Base-by-base conservation (phyloP, 805 yeast species). In the Spathaspora girioi region DNA sequence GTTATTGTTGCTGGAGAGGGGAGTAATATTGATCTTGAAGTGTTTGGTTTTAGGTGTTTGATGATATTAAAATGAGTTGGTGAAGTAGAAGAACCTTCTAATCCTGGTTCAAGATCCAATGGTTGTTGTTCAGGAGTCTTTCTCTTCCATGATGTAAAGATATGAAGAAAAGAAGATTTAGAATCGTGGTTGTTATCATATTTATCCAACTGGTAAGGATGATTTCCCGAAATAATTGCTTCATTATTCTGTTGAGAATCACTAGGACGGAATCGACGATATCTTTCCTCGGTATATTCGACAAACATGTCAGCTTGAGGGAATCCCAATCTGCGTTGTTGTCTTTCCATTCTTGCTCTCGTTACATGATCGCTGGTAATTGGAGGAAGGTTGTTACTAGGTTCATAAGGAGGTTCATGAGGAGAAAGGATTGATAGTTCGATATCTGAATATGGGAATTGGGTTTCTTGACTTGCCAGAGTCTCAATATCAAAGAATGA, bases 241-340 rank as follows among this genome's bases (percentile, higher is more conserved):
- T 66, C 69, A 10, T 59, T 54, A 49, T 68, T 66, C 44, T 65
- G 65, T 41, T 70, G 72, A 0, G 74, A 68, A 9, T 63, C 67
- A 11, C 59, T 54, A 3, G 73, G 72, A 46, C 68, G 58, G 67
- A 70, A 71, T 35, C 71, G 48, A 1, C 62, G 50, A 32, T 69
- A 54, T 43, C 73, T 50, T 9, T 66, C 69, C 50, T 69, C 73
- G 62, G 68, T 61, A 38, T 54, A 59, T 5, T 60, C 62, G 18
- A 57, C 60, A 45, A 68, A 65, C 29, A 50, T 46, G 48, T 59
- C 62, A 31, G 23, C 45, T 18, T 31, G 48, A 14, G 61, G 54
- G 41, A 53, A 49, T 19, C 53, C 8, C 8, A n/a, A 9, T 14
- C 35, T 31, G 35, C 35, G 35, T 31, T 31, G 35, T 35, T 35